Conservation (phyloP, 768 basidiomycete species). For the Boletellus emodensis region DNA sequence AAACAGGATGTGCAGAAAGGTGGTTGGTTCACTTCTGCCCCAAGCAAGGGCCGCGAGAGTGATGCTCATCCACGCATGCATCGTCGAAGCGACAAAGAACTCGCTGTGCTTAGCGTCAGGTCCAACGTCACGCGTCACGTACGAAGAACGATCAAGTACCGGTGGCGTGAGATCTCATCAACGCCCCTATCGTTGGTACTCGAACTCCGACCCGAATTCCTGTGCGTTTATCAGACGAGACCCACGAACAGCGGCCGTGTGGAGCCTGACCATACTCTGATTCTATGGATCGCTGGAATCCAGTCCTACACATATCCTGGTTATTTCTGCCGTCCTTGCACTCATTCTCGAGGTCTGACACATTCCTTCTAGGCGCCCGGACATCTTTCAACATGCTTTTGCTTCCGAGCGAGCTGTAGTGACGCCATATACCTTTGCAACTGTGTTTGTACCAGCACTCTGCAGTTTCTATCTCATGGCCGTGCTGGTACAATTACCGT, state of each 20-base stretch:
- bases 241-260: too few relatives aligned
- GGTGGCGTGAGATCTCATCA: too few relatives aligned
- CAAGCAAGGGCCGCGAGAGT: not conserved
- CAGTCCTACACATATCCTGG: conserved; percentile 10
- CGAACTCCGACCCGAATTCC: too few relatives aligned
- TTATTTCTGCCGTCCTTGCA: not conserved
- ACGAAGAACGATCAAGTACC: too few relatives aligned
- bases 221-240: too few relatives aligned
- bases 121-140: too few relatives aligned
- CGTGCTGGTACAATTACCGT: conserved; percentile 47
- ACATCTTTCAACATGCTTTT: conserved; percentile 11
- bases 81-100: not conserved
- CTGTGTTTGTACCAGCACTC: conserved; percentile 39
- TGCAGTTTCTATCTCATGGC: conserved; percentile 50
- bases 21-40: not conserved
- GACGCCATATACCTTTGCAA: conserved; percentile 30
- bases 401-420: conserved; percentile 13
- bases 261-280: too few relatives aligned
- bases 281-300: not conserved
- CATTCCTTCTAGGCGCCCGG: conserved; percentile 3
- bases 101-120: too few relatives aligned
- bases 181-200: too few relatives aligned
- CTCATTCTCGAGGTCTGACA: not conserved
- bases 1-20: conserved; percentile 6
- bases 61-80: conserved; percentile 2